Percentiles rank a stretch among this genome's conserved stretches.
phyloP scores from a whole-genome alignment of 2,329 filamentous ascomycete genomes.

The Capronia coronata region DNA sequence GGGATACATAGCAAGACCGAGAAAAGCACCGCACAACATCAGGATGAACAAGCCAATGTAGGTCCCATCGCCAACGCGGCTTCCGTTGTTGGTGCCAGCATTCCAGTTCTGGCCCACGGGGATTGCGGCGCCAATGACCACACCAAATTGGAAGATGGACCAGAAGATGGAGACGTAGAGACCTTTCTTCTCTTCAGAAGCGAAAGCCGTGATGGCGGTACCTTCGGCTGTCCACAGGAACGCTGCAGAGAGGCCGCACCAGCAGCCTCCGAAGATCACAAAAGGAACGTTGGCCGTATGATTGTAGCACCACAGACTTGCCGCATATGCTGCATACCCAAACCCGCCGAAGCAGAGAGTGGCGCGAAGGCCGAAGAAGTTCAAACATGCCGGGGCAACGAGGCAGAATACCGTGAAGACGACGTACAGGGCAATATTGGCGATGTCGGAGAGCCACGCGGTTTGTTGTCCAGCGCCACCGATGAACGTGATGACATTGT shows the following conservation, averaged over 20 bases:
- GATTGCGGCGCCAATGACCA: conserved; percentile 61
- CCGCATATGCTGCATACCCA: conserved; percentile 34
- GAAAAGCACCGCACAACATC: conserved; percentile 38
- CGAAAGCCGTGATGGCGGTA: conserved; percentile 79
- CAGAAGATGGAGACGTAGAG: conserved; percentile 78
- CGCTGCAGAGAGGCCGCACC: conserved; percentile 71
- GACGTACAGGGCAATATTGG: conserved; percentile 63
- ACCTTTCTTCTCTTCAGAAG: conserved; percentile 67
- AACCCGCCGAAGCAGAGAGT: conserved; percentile 31
- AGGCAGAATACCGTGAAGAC: conserved; percentile 56
- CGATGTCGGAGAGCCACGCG: conserved; percentile 54
- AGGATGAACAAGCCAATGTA: conserved; percentile 69
- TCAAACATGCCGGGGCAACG: conserved; percentile 41
- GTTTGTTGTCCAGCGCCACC: conserved; percentile 58
- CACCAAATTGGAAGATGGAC: conserved; percentile 79
- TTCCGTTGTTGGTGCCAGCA: conserved; percentile 40
- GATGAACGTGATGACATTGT: conserved; percentile 59
- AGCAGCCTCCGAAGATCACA: conserved; percentile 60
- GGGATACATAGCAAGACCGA: conserved; percentile 42
- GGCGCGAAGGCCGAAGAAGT: conserved; percentile 29
- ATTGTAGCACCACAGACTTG: conserved; percentile 36
- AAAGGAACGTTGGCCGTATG: conserved; percentile 34
- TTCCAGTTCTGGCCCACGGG: conserved; percentile 30
- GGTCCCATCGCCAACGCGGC: conserved; percentile 54
- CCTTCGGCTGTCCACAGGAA: conserved; percentile 78